Base-by-base conservation (phyloP, 192 early-diverging fungal species). In the Linnemannia elongata region DNA sequence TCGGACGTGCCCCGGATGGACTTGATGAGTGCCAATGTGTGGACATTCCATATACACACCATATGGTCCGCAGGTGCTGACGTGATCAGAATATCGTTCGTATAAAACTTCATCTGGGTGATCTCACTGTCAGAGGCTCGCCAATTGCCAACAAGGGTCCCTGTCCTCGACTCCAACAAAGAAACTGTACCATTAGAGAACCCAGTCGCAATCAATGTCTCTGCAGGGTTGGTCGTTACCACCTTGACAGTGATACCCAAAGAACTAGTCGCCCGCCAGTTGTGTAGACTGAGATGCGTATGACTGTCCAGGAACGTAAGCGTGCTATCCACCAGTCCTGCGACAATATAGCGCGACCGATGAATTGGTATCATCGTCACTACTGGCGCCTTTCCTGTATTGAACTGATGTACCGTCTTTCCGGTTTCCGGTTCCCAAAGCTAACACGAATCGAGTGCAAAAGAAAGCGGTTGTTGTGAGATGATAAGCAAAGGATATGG, bases 381-480 rank as follows among this genome's bases (percentile, higher is more conserved):
- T 45, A 90, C 87, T 36, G 91, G 87, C 3, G 82, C 72, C 69
- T 89, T 87, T 22, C 88, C 88, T 44, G 88, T 91, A 55, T 76
- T 88, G 75, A 92, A 92, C 69, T 90, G 89, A 81, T 93, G 88
- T 9, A 91, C 49, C 17, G 82, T 80, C 44, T 85, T 89, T 47
- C 90, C 91, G 2, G 91, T 92, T 57, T 91, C 90, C 24, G 92
- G 91, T 45, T 92, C 90, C 92, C 92, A 93, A 4, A 93, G 73
- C 91, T 93, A 63, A 74, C 2, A 13, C 63, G 38, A 27, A 41
- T 68, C 41, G 71, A 35, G 2, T 45, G 17, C 44, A 6, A 74
- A 36, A 54, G 41, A 49, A 27, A 39, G 38, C 44, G 39, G 33
- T 47, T 69, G 3, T 41, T 13, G n/a, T 77, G 35, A 66, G 57